phyloP scores from a whole-genome alignment of 495 filamentous ascomycete genomes.

The Aspergillus ellipticus region DNA sequence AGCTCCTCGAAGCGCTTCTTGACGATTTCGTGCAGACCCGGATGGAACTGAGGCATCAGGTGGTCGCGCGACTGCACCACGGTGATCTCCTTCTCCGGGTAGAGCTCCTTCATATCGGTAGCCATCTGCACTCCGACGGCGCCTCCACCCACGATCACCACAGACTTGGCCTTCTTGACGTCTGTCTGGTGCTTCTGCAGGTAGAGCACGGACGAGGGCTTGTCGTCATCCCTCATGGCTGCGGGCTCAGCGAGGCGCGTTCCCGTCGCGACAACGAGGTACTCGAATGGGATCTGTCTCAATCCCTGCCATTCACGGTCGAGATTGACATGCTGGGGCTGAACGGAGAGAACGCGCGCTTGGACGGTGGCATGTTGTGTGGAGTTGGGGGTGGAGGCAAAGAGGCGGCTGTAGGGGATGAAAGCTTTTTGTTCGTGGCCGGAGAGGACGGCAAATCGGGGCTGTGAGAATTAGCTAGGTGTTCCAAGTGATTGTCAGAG shows the following conservation, averaged over 20 bases:
- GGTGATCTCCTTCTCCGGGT: conserved; percentile 54
- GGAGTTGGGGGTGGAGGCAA: conserved; percentile 28
- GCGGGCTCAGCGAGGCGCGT: conserved; percentile 44
- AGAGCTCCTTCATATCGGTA: conserved; percentile 55
- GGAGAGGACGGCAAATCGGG: conserved; percentile 47
- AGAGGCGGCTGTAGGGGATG: conserved; percentile 46
- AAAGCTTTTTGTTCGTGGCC: conserved; percentile 55
- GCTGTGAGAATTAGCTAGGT: conserved; percentile 22
- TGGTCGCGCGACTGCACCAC: conserved; percentile 54
- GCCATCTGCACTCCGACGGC: conserved; percentile 61
- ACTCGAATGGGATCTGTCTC: conserved; percentile 42
- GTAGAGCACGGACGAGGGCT: conserved; percentile 36
- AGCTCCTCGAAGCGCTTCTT: conserved; percentile 38
- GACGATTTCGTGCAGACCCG: conserved; percentile 44
- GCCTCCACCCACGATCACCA: conserved; percentile 58
- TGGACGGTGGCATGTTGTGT: conserved; percentile 35
- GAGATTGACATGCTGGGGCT: conserved; percentile 34
- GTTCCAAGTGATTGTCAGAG: not conserved
- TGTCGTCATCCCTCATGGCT: conserved; percentile 45
- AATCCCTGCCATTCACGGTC: conserved; percentile 47
- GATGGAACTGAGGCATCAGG: conserved; percentile 53
- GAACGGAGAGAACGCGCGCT: conserved; percentile 42
- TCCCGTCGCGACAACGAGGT: conserved; percentile 46
- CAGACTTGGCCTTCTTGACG: conserved; percentile 34
- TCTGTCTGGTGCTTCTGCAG: conserved; percentile 36